phyloP scores from a whole-genome alignment of 2,329 filamentous ascomycete species.

The Aspergillus udagawae region DNA sequence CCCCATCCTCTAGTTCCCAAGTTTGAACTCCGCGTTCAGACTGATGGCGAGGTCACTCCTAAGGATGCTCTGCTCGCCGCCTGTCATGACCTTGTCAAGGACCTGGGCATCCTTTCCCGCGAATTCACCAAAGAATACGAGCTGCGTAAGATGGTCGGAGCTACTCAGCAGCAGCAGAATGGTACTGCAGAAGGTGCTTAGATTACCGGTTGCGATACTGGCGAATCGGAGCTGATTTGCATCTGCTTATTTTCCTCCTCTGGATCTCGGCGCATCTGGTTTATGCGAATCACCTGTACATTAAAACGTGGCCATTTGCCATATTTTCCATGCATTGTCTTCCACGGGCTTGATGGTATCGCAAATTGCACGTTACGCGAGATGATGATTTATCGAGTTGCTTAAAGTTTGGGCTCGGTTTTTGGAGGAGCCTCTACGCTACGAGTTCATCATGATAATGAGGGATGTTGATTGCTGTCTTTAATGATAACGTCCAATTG shows the following conservation, averaged over 20 bases:
- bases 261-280: neutral
- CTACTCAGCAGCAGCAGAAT: constrained; percentile 49
- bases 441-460: neutral
- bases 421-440: neutral
- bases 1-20: constrained; percentile 46
- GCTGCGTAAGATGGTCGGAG: constrained; percentile 76
- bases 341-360: neutral
- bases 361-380: neutral
- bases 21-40: constrained; percentile 79
- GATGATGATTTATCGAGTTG: neutral
- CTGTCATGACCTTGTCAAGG: constrained; percentile 76
- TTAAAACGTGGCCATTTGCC: neutral
- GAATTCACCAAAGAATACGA: constrained; percentile 94
- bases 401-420: neutral
- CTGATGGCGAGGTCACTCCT: constrained; percentile 82
- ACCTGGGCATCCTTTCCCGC: constrained; percentile 73
- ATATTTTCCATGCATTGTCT: neutral
- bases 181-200: constrained; percentile 21
- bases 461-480: neutral
- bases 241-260: neutral
- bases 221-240: neutral
- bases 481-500: neutral
- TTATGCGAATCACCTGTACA: neutral
- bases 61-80: constrained; percentile 79
- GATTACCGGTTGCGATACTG: neutral